Conservation (phyloP, 768 basidiomycete species). For the Hygrophorus pudorinus region DNA sequence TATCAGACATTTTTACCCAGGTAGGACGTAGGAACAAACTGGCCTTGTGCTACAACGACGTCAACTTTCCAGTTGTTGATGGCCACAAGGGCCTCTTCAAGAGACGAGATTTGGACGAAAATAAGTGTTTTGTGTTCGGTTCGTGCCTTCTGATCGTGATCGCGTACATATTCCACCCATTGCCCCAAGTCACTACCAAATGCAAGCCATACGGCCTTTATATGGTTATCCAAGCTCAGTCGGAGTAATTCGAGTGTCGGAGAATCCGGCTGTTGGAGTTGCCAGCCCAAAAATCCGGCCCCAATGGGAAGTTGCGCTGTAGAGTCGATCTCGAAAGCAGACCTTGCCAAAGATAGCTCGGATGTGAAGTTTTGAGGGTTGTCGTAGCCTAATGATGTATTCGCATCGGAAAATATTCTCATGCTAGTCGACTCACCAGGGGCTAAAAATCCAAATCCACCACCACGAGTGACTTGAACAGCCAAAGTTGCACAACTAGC, state of each 20-base stretch:
- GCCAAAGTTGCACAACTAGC: conserved; percentile 53
- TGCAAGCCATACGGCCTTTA: conserved; percentile 66
- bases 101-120: conserved; percentile 56
- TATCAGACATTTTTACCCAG: background rate
- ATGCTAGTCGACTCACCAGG: conserved; percentile 32
- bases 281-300: conserved; percentile 69
- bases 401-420: background rate
- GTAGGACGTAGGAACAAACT: conserved; percentile 15
- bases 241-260: conserved; percentile 33
- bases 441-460: conserved; percentile 71
- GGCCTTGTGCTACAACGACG: conserved; percentile 68
- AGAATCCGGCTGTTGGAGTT: conserved; percentile 41
- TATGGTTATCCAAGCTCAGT: conserved; percentile 40
- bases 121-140: conserved; percentile 36
- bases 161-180: conserved; percentile 56
- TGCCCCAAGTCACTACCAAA: conserved; percentile 48
- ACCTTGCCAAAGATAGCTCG: conserved; percentile 47
- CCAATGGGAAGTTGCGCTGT: conserved; percentile 46
- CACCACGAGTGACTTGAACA: conserved; percentile 52
- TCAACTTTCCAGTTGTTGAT: conserved; percentile 62
- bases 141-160: conserved; percentile 35
- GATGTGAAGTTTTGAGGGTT: conserved; percentile 31
- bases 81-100: conserved; percentile 49
- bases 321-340: conserved; percentile 24
- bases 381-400: conserved; percentile 32